Percentiles rank a stretch among this genome's conserved stretches.
Evolutionary conservation across 78 protist species (phyloP).

Genomic region (Dictyostelium capitatum): DNA sequence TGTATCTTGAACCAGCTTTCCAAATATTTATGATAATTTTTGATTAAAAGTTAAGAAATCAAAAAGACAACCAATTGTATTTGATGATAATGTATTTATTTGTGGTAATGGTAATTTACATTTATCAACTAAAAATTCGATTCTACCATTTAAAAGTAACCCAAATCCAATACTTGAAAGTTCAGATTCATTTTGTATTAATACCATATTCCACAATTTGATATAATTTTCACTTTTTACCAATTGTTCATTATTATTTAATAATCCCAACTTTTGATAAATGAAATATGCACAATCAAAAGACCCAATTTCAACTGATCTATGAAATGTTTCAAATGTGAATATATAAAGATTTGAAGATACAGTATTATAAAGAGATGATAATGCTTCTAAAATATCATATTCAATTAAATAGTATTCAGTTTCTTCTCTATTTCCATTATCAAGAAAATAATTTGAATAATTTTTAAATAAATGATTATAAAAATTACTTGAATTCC

Average conservation of each 20-base stretch:
- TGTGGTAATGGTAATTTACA: neutral
- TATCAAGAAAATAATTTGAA: neutral
- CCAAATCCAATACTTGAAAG: neutral
- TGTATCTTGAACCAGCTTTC: too few species aligned
- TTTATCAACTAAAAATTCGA: neutral
- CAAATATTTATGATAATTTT: neutral
- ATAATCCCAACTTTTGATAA: neutral
- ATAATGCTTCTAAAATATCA: neutral
- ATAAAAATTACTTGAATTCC: neutral
- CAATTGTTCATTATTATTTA: neutral
- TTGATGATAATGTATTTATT: neutral
- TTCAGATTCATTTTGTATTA: neutral
- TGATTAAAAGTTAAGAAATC: neutral
- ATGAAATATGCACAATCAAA: neutral
- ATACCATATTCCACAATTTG: neutral
- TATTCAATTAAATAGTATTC: neutral
- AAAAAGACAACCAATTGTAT: neutral
- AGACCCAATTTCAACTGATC: neutral
- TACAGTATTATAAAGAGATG: too few species aligned
- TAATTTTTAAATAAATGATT: neutral
- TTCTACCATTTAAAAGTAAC: neutral
- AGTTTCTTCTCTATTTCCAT: neutral
- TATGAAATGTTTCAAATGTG: neutral
- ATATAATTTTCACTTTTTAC: neutral
- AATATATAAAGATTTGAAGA: neutral